A percentile compares a stretch with the other conserved stretches of the same genome.
These are phyloP conservation scores for Collybia nuda DNA, from an alignment of 768 basidiomycete species.

Conservation along the genomic window DNA sequence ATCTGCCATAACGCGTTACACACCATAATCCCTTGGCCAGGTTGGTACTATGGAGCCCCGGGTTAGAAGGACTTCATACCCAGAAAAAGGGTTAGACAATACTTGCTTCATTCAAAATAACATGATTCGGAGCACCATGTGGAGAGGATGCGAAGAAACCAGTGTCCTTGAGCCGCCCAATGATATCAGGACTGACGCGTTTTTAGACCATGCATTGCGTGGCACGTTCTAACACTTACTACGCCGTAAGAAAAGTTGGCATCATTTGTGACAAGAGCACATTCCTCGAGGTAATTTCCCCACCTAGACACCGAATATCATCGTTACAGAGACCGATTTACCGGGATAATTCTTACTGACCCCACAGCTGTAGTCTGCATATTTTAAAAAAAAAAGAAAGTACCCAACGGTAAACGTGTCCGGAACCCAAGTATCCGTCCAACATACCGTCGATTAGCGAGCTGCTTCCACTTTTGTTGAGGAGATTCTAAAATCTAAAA, in stretches of 20 bases:
- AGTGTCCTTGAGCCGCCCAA: constrained; percentile 64
- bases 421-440: background rate
- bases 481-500: constrained; percentile 74
- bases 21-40: constrained; percentile 94
- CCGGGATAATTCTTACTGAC: constrained; percentile 32
- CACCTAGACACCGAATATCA: constrained; percentile 43
- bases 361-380: constrained; percentile 70
- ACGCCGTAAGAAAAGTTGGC: constrained; percentile 67
- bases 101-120: constrained; percentile 83
- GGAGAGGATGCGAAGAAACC: constrained; percentile 64
- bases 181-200: constrained; percentile 69
- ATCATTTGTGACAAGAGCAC: constrained; percentile 67
- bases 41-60: constrained; percentile 56
- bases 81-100: background rate
- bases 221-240: constrained; percentile 41
- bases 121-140: constrained; percentile 78
- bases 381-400: no score
- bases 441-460: constrained; percentile 67
- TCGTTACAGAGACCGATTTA: constrained; percentile 3
- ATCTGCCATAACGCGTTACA: background rate
- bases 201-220: background rate
- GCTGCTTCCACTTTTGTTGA: constrained; percentile 79
- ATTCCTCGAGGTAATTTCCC: constrained; percentile 71
- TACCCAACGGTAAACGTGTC: background rate
- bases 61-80: background rate